Evolutionary conservation across 164 flowering plant genomes (phyloP), one percentile per base, ranked within the genome.

Genomic region (Echeveria elegans): DNA sequence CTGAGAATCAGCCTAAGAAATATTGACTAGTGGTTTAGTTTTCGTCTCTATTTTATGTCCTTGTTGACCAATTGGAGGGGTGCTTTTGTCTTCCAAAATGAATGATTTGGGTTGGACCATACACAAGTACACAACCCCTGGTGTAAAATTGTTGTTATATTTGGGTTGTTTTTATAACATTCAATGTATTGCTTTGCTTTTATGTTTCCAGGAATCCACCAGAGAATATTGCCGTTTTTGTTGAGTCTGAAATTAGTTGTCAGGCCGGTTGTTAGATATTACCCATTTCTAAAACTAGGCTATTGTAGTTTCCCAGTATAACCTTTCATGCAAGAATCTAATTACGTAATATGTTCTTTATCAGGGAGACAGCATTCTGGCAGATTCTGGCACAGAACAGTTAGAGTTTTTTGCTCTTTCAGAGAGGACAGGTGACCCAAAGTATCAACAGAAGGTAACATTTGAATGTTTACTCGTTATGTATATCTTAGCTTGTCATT

Each of bases 371-470:
- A 92, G 98, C 76, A 83, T 95, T 67, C 82, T 95, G 62, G 99
- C 99, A 28, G 98, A 95, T 88, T 87, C 97, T 73, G 97, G 90
- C 68, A 92, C 99, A 31, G 99, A 95, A 78, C 99, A 95, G 79
- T 79, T 95, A 47, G 99, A 95, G 69, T 90, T 95, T 68, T 92
- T 92, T 85, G 97, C 96, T 70, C 87, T 95, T 70, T 90, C 99
- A 45, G 96, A 95, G 34, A 90, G 99, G 78, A 88, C 95, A 32
- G 92, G 92, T 56, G 92, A 94, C 65, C 89, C 89, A 18, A 94
- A 89, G 74, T 94, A 94, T 72, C 99, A 87, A 77, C 77, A 80
- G 74, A 89, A 89, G 89, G 99, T 94, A 73, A 59, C 2, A 66
- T 60, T n/a, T 31, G 29, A 23, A 47, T 31, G 56, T 12, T 21